Percentiles rank a stretch among this genome's conserved stretches.
These are phyloP conservation scores for Arthroderma sp. DNA, from an alignment of 2,329 filamentous ascomycete genomes.

Conservation along the genomic window DNA sequence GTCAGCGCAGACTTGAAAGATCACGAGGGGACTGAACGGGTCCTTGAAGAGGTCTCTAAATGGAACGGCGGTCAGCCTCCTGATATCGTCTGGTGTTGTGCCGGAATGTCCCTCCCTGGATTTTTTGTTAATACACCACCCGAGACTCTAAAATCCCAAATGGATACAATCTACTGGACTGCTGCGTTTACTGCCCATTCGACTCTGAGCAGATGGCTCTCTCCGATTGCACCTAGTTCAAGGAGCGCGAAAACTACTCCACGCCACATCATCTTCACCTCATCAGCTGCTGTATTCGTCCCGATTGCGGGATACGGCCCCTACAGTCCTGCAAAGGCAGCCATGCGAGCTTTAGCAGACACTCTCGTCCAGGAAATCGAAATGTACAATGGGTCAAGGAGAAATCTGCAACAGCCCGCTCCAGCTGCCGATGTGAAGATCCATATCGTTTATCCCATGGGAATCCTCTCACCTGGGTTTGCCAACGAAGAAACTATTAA, in stretches of 20 bases:
- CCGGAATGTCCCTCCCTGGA: constrained; percentile 59
- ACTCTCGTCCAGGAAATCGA: constrained; percentile 71
- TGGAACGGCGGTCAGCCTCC: constrained; percentile 68
- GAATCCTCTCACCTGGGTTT: constrained; percentile 65
- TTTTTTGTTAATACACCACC: constrained; percentile 67
- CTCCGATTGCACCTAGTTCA: constrained; percentile 21
- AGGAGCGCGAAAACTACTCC: constrained; percentile 24
- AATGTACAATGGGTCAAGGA: constrained; percentile 61
- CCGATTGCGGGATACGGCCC: constrained; percentile 69
- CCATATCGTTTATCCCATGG: constrained; percentile 72
- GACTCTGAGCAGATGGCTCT: constrained; percentile 62
- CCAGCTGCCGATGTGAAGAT: constrained; percentile 59
- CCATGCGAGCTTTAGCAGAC: constrained; percentile 72
- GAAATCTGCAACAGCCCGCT: constrained; percentile 28
- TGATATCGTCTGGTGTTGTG: constrained; percentile 85
- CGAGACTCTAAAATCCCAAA: constrained; percentile 57
- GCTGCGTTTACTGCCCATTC: constrained; percentile 76
- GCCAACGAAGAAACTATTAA: constrained; percentile 67
- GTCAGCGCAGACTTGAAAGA: constrained; percentile 72
- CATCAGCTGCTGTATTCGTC: constrained; percentile 62
- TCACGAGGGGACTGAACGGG: constrained; percentile 53
- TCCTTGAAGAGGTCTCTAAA: constrained; percentile 58
- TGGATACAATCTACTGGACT: constrained; percentile 89
- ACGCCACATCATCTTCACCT: constrained; percentile 79
- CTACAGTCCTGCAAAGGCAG: constrained; percentile 76